Evolutionary conservation across 345 rosid genomes (phyloP).

Genomic region (Eucalyptus tenuipes): DNA sequence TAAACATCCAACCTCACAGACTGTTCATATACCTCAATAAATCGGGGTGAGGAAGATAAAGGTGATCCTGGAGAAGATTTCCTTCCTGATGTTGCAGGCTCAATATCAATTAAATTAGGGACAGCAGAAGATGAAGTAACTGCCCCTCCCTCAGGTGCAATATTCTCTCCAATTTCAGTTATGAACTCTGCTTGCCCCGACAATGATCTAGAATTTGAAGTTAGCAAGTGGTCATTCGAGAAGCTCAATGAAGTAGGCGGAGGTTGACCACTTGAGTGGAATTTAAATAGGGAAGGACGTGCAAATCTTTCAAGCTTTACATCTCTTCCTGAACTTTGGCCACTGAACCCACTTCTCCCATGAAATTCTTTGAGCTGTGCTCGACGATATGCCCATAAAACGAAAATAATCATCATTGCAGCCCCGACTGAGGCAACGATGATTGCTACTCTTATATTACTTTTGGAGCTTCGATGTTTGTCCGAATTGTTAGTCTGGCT

Average conservation of each 20-base stretch:
- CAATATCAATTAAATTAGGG: constrained; percentile 48
- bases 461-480: constrained; percentile 24
- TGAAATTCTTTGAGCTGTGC: constrained; percentile 47
- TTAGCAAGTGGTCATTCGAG: constrained; percentile 86
- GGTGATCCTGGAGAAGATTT: constrained; percentile 78
- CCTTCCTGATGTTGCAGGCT: constrained; percentile 53
- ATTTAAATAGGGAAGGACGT: constrained; percentile 55
- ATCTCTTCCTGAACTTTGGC: constrained; percentile 29
- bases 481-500: neutral
- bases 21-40: constrained; percentile 44
- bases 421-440: constrained; percentile 65
- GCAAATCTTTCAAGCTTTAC: constrained; percentile 47
- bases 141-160: constrained; percentile 8
- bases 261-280: constrained; percentile 42
- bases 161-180: constrained; percentile 53
- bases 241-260: constrained; percentile 64
- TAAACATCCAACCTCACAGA: constrained; percentile 69
- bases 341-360: constrained; percentile 39
- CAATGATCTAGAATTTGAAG: constrained; percentile 70
- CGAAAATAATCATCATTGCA: constrained; percentile 50
- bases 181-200: constrained; percentile 46
- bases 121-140: constrained; percentile 19
- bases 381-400: constrained; percentile 60
- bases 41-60: constrained; percentile 62
- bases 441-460: constrained; percentile 44